Percentiles rank a stretch among this genome's conserved stretches.
These are phyloP conservation scores for Cladosporium sp. DNA, from an alignment of 2,329 filamentous ascomycete genomes.

Conservation along the genomic window DNA sequence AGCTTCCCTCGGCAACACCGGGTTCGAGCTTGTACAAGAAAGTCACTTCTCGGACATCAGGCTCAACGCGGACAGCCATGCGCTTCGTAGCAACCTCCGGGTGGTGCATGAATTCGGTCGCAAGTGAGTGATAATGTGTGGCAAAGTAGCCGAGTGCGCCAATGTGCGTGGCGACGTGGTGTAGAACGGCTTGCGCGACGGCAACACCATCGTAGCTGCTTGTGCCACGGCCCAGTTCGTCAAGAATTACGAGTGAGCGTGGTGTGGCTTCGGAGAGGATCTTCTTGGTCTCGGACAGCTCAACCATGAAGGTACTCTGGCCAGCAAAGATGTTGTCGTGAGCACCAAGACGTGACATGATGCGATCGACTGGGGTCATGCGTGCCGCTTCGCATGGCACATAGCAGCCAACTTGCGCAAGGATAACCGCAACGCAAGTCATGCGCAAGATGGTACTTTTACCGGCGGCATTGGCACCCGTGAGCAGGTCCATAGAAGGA, in stretches of 20 bases:
- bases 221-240: slow-evolving; percentile 93
- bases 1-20: slow-evolving; percentile 92
- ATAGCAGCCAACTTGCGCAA: slow-evolving; percentile 94
- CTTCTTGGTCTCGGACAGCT: slow-evolving; percentile 96
- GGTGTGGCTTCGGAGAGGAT: slow-evolving; percentile 93
- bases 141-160: slow-evolving; percentile 96
- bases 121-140: slow-evolving; percentile 94
- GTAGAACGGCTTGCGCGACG: slow-evolving; percentile 94
- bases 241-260: slow-evolving; percentile 91
- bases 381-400: slow-evolving; percentile 80
- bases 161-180: slow-evolving; percentile 90
- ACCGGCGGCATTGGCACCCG: slow-evolving; percentile 93
- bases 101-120: slow-evolving; percentile 85
- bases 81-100: slow-evolving; percentile 83
- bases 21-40: slow-evolving; percentile 94
- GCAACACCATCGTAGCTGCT: slow-evolving; percentile 95
- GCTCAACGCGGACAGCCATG: slow-evolving; percentile 95
- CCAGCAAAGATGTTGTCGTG: slow-evolving; percentile 99
- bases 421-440: slow-evolving; percentile 95
- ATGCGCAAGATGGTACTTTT: slow-evolving; percentile 96
- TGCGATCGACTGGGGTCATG: slow-evolving; percentile 89
- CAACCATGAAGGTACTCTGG: slow-evolving; percentile 97
- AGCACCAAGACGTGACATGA: slow-evolving; percentile 96
- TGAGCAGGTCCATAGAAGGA: slow-evolving; percentile 86
- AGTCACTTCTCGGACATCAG: slow-evolving; percentile 80